Evolutionary conservation across 2,329 filamentous ascomycete species (phyloP).

Genomic region (Fusarium bulbicola): DNA sequence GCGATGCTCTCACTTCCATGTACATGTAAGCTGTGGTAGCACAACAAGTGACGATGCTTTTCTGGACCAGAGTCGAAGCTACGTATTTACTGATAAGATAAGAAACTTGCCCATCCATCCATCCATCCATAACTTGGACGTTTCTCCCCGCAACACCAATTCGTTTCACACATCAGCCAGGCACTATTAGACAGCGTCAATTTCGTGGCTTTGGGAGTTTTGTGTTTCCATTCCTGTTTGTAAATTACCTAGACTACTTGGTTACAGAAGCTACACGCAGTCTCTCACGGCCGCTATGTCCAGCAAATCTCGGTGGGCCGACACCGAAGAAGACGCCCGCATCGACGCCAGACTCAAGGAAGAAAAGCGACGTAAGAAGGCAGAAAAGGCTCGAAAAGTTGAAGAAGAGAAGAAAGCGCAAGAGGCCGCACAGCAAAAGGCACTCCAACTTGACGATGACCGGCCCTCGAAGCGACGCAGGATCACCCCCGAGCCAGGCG

Average conservation of each 20-base stretch:
- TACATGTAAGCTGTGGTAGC: background rate
- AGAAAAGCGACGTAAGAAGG: slow-evolving; percentile 85
- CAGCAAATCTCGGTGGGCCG: slow-evolving; percentile 85
- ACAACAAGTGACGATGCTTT: slow-evolving; percentile 27
- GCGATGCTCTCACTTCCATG: background rate
- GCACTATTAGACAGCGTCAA: background rate
- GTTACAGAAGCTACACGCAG: background rate
- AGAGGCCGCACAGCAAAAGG: slow-evolving; percentile 41
- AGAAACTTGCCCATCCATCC: slow-evolving; percentile 8
- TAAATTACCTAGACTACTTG: too few relatives aligned
- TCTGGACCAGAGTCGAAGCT: background rate
- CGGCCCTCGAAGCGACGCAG: slow-evolving; percentile 70
- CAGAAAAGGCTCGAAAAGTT: slow-evolving; percentile 78
- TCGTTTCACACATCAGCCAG: background rate
- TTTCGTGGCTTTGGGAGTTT: background rate
- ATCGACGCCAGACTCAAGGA: slow-evolving; percentile 81
- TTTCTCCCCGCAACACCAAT: slow-evolving; percentile 5
- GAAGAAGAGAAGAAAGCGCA: slow-evolving; percentile 57
- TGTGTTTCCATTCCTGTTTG: background rate
- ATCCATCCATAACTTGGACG: background rate
- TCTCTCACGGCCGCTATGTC: slow-evolving; percentile 58
- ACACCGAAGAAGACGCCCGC: slow-evolving; percentile 82
- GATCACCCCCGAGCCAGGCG: slow-evolving; percentile 58
- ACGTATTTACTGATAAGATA: slow-evolving; percentile 38
- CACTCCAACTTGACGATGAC: slow-evolving; percentile 31